Evolutionary conservation across 768 basidiomycete genomes (phyloP), one percentile per base, ranked within the genome.

Genomic region (Crassisporium funariophilum): DNA sequence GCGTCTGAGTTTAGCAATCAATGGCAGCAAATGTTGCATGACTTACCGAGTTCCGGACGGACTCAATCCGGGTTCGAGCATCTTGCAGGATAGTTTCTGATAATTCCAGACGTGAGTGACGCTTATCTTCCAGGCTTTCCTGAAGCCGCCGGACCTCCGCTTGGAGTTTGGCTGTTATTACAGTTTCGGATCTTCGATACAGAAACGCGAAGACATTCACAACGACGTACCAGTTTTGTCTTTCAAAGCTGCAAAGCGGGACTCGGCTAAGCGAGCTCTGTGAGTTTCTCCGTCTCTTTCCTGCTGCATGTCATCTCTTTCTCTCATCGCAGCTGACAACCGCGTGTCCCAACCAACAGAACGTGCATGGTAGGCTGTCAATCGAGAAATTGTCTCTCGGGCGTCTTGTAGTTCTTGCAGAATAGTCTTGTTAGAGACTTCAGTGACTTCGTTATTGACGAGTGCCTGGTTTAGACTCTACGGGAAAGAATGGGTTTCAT

Each of bases 221-320:
- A 6, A 42, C 37, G 16, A 68, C 71, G 51, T 37, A 88, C 89
- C 73, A 47, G 81, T 79, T 59, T 82, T 84, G 44, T 88, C 83
- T 49, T 80, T 82, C 50, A 89, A 69, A 8, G 82, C 77, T 20
- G 74, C 71, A 47, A 84, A 73, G 24, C 84, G 79, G 5, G 75
- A 70, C 55, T 94, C 92, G 7, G 89, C 86, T 24, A 81, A 59
- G 33, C 79, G 74, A 2, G 87, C 84, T 34, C 84, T 72, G 48
- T 86, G 81, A 8, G 76, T 67, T 53, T 91, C 88, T 41, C 75
- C 75, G 45, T 90, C 85, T 19, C 86, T 73, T 61, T 95, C 92
- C 64, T 93, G 90, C 50, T 81, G 84, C 66, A 88, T 76, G 61
- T 95, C 92, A 31, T 93, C 90, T 55, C 80, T 79, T 64, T 92